Percentiles rank a stretch among this genome's conserved stretches.
phyloP scores from a whole-genome alignment of 805 yeast genomes.

The Tetrapisispora iriomotensis region DNA sequence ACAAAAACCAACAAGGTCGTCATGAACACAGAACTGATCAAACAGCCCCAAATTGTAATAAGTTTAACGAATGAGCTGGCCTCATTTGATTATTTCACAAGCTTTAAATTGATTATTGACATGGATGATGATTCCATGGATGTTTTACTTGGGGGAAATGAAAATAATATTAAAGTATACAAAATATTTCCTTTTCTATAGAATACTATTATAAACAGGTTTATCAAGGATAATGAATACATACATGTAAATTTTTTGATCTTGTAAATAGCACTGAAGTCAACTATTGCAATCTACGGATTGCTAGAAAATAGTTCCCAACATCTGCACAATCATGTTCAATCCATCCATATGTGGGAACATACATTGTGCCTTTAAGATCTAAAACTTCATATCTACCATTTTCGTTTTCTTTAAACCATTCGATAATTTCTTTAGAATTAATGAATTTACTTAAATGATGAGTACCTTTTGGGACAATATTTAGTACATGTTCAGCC shows the following conservation, averaged over 20 bases:
- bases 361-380: constrained; percentile 68
- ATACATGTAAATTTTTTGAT: background rate
- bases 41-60: background rate
- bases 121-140: background rate
- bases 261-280: background rate
- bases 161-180: background rate
- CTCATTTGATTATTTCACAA: background rate
- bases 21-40: background rate
- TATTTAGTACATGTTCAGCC: constrained; percentile 69
- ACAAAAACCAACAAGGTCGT: background rate
- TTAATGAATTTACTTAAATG: constrained; percentile 78
- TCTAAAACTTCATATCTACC: constrained; percentile 48
- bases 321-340: constrained; percentile 47
- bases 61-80: background rate
- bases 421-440: constrained; percentile 56
- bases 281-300: constrained; percentile 35
- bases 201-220: background rate
- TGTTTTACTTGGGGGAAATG: background rate
- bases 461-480: constrained; percentile 93
- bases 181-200: background rate
- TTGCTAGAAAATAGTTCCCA: constrained; percentile 88
- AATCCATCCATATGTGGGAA: constrained; percentile 82
- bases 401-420: constrained; percentile 41
- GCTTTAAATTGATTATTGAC: background rate
- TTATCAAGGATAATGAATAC: background rate